Base-by-base conservation (phyloP, 1,139 yeast genomes). In the Suhomyces coccinellae region DNA sequence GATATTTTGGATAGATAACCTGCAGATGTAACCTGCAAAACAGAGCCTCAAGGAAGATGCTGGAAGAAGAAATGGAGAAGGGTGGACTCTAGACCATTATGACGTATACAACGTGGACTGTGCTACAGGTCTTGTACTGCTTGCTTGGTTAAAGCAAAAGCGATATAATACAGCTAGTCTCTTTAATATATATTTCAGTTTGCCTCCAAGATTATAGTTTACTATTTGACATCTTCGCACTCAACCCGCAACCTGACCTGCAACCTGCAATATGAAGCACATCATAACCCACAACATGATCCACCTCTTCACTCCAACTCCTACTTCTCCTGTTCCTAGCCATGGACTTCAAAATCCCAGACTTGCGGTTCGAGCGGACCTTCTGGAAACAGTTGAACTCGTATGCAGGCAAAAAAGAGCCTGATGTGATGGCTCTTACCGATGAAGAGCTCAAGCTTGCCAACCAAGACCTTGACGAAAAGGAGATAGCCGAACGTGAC, bases 281-380 rank as follows among this genome's bases (percentile, higher is more conserved):
- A n/a, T n/a, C n/a, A n/a, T n/a, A n/a, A n/a, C n/a, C n/a, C n/a
- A n/a, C n/a, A n/a, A n/a, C n/a, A n/a, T n/a, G n/a, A n/a, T n/a
- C n/a, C n/a, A n/a, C 34, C 36, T 34, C 22, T 30, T 5, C 34
- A 9, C 6, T n/a, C 22, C 36, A 12, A 16, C 35, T 10, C 22
- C 33, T 15, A 14, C 12, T 15, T 20, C 27, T 11, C 27, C 13
- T 11, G 8, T 14, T 29, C 17, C 29, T 12, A 17, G 7, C 20
- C 17, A 40, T 43, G 49, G 32, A 47, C 44, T 39, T 76, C 11
- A 63, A 69, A 2, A 67, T 83, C 7, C 91, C 91, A 0, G 93
- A 85, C 54, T 66, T 85, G 24, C 68, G 91, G 38, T 83, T 84
- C 55, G 89, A 84, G 53, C 73, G 77, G 52, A 62, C 86, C 1